Base-by-base conservation (phyloP, 306 rosid genomes). In the Echinosophora koreensis region DNA sequence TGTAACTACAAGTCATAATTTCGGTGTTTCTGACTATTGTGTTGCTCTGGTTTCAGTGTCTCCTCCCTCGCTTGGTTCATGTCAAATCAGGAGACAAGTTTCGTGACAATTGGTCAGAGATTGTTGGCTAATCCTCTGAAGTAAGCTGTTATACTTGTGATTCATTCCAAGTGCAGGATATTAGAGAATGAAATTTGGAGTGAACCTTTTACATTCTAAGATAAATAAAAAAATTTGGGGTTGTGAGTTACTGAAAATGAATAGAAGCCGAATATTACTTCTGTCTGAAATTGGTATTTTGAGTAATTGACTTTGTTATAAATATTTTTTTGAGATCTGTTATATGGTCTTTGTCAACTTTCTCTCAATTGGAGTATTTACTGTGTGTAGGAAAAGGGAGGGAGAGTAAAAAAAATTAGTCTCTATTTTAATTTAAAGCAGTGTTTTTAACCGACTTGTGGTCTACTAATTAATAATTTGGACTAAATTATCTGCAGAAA, bases 21-120 rank as follows among this genome's bases (percentile, higher is more conserved):
- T 80, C 6, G 41, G 22, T 28, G 44, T 72, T 37, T 80, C 71
- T 84, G 52, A 77, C 75, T 77, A 12, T 68, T 80, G 66, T 60
- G 63, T 84, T 82, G 55, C 58, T 83, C 15, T 87, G 78, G 74
- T 85, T 76, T 77, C 86, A 96, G 99, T 96, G 99, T 96, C 86
- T 96, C 99, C 77, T 96, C 99, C 74, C 97, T 96, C 75, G 99
- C 99, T 35, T 96, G 99, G 99, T 96, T 96, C 91, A 96, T 96
- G 99, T 96, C 99, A 82, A 96, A 96, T 92, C 99, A 96, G 84
- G 99, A 96, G 85, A 96, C 97, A 15, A 92, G 99, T 92, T 96
- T 96, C 15, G 99, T 96, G 82, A 92, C 98, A 50, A 96, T 96
- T 83, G 99, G 99, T 73, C 99, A 96, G 86, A 91, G 99, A 88